Conservation (phyloP, 805 yeast species). For the Zygotorulaspora chibaensis region DNA sequence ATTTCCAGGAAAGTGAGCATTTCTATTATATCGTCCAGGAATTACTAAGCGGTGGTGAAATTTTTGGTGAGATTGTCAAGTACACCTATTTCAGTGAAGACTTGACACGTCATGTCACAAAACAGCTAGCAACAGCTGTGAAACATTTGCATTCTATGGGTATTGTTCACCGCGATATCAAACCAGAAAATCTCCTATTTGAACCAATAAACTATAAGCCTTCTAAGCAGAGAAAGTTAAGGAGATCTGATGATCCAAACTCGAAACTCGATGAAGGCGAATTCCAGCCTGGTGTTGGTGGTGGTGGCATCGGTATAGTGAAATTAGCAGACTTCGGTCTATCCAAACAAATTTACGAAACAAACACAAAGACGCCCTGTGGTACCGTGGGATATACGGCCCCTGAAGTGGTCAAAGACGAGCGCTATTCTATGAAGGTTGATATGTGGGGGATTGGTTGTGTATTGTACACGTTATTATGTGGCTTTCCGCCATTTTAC, state of each 20-base stretch:
- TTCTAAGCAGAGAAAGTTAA: constrained; percentile 33
- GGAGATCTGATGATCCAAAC: constrained; percentile 64
- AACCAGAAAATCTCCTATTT: constrained; percentile 73
- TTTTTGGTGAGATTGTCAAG: constrained; percentile 63
- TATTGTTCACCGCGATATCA: constrained; percentile 77
- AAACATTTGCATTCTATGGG: constrained; percentile 71
- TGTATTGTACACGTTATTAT: constrained; percentile 83
- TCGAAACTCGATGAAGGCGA: constrained; percentile 83
- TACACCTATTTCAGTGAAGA: constrained; percentile 64
- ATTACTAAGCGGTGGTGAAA: constrained; percentile 71
- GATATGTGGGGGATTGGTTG: constrained; percentile 99
- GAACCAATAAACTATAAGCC: constrained; percentile 55
- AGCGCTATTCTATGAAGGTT: constrained; percentile 85
- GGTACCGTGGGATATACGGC: constrained; percentile 99
- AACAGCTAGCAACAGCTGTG: constrained; percentile 61
- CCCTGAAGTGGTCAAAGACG: constrained; percentile 94
- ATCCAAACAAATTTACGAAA: constrained; percentile 83
- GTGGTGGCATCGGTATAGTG: constrained; percentile 85
- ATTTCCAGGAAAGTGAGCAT: constrained; percentile 58
- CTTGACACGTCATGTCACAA: constrained; percentile 56
- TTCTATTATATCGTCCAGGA: constrained; percentile 71
- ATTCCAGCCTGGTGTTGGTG: constrained; percentile 76
- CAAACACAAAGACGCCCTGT: constrained; percentile 93
- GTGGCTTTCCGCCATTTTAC: constrained; percentile 98
- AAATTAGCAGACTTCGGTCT: constrained; percentile 95